Base-by-base conservation (phyloP, 306 rosid species). In the Begonia fuchsioides region DNA sequence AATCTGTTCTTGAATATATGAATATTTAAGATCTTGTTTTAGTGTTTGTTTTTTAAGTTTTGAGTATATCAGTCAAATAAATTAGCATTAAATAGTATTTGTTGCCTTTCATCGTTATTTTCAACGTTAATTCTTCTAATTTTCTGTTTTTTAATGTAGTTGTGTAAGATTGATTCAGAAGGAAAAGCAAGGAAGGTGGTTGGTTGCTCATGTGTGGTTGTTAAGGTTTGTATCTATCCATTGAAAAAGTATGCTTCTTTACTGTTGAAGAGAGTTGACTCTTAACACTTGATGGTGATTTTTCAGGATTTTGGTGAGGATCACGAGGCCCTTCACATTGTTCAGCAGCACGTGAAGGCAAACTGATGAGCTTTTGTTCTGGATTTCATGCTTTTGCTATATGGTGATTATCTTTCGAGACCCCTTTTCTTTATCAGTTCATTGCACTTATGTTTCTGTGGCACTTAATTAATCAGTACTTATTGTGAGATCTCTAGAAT, bases 81-180 rank as follows among this genome's bases (percentile, higher is more conserved):
- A 6, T 5, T 5, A 1, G 35, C 35, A 4, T 26, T 1, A 26
- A 26, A 26, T 26, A 26, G 7, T 3, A 26, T 4, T 4, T 26
- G 35, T 5, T 26, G 7, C 35, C 7, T 26, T 26, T 26, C 35
- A 26, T 26, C 7, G 7, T 26, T 26, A 26, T 26, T 26, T 26
- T 26, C 6, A 26, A 26, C 35, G 4, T 19, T 2, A 19, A 26
- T 0, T 26, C 35, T 1, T 26, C 35, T 3, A 26, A 26, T 26
- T 26, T 26, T 26, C 35, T 26, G 8, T 26, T 6, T 26, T n/a
- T 6, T 41, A 13, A 41, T 62, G 46, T 69, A 78, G 95, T 63
- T 85, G 67, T 81, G 95, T 64, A 85, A 85, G 74, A 77, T 80
- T 19, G 95, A 85, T 51, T 81, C 93, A 0, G 95, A 85, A 57